Base-by-base conservation (phyloP, 345 rosid genomes). In the Linum tenue region DNA sequence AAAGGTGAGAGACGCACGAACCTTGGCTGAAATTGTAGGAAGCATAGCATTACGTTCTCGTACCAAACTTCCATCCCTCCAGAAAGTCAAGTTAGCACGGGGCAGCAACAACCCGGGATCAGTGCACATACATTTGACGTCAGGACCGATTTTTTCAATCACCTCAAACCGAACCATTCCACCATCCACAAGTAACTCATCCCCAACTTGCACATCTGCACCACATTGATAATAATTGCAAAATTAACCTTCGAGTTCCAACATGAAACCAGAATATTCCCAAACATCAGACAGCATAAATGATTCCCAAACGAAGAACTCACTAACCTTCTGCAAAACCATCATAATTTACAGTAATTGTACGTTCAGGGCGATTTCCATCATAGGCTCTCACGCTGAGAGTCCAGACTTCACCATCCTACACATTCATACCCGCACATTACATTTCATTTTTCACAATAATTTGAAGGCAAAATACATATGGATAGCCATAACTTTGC, bases 91-190 rank as follows among this genome's bases (percentile, higher is more conserved):
- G 72, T 95, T 91, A 42, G 99, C 99, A 58, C 98, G 92, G 1
- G 99, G 97, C 64, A 95, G 87, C 80, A 95, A 77, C 83, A 95
- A 63, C 41, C 99, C 99, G 0, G 97, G 96, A 75, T 95, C 99
- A 15, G 97, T 95, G 60, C 99, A 95, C 40, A 58, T 58, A 53
- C 99, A 95, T 71, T 89, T 91, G 39, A 95, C 96, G 83, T 95
- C 99, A 37, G 96, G 99, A 55, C 99, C 99, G 43, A 95, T 83
- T 83, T 86, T 95, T 84, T 89, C 96, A 31, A 80, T 84, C 83
- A 95, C 98, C 62, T 95, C 99, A 80, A 95, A 95, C 76, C 98
- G 80, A 83, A 89, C 99, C 99, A 95, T 95, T 12, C 99, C 99
- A 74, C 99, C 99, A 76, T 95, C 98, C 55, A 95, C 96, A 59